Evolutionary conservation across 1,284 basidiomycete species (phyloP).

Genomic region (Anthracocystis walkeri): DNA sequence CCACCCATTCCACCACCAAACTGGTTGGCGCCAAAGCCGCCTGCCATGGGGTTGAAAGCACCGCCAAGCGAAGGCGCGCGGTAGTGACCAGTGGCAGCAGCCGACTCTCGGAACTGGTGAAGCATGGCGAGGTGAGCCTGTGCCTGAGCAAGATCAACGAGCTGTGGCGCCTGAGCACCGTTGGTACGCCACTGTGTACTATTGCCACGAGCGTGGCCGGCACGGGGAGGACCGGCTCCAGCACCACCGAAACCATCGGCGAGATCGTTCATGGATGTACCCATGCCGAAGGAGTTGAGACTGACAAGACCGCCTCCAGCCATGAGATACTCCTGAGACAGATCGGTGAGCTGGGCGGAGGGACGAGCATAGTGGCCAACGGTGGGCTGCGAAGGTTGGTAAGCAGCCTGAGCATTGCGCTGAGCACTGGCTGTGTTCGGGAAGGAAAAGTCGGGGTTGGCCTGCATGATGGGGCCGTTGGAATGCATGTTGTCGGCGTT

Average conservation of each 20-base stretch:
- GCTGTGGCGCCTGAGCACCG: constrained; percentile 35
- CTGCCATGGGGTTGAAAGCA: constrained; percentile 88
- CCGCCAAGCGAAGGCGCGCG: constrained; percentile 98
- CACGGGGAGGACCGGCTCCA: constrained; percentile 42
- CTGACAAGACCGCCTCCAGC: constrained; percentile 66
- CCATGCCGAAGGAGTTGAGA: constrained; percentile 52
- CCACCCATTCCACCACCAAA: constrained; percentile 74
- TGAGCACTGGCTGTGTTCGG: constrained; percentile 49
- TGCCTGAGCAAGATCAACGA: constrained; percentile 70
- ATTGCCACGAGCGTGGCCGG: constrained; percentile 47
- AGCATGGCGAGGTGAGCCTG: constrained; percentile 95
- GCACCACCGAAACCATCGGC: constrained; percentile 64
- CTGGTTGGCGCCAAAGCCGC: constrained; percentile 40
- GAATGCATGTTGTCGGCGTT: constrained; percentile 27
- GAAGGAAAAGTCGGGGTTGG: constrained; percentile 59
- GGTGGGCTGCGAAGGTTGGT: constrained; percentile 33
- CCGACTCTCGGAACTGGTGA: constrained; percentile 84
- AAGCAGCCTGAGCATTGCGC: constrained; percentile 31
- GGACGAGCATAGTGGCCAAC: constrained; percentile 60
- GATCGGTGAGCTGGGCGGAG: constrained; percentile 63
- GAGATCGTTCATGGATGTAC: constrained; percentile 51
- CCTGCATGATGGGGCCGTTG: constrained; percentile 47
- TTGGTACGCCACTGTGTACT: constrained; percentile 57
- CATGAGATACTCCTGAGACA: constrained; percentile 67
- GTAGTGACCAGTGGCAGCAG: constrained; percentile 86